Evolutionary conservation across 352 stramenopile genomes (phyloP), one percentile per base, ranked within the genome.

Genomic region (Thalassiosira oceanica): DNA sequence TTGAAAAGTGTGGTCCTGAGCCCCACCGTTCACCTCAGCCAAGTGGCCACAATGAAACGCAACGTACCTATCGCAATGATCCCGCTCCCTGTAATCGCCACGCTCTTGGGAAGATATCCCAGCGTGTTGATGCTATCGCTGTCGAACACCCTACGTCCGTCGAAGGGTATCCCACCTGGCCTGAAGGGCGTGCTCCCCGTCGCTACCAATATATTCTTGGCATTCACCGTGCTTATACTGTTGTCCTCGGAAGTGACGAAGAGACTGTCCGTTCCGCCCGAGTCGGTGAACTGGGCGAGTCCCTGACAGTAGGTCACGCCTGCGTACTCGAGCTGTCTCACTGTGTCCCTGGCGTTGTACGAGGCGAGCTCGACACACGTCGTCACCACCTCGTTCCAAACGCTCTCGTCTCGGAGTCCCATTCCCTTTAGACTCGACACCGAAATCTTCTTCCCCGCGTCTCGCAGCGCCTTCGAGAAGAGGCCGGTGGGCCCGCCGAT

Each of bases 41-140:
- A n/a, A n/a, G n/a, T n/a, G n/a, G n/a, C n/a, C n/a, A n/a, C n/a
- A n/a, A n/a, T n/a, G n/a, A n/a, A n/a, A n/a, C n/a, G n/a, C n/a
- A n/a, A n/a, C n/a, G n/a, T n/a, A 74, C 65, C 26, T n/a, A 77
- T 75, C 21, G 48, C 58, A 20, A 77, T 68, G 36, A 77, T 77
- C 23, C 66, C 66, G 6, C 36, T 20, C 23, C 66, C 66, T 33
- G 58, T 50, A 35, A 77, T 77, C 2, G 58, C 57, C 1, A 77
- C 45, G 2, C 24, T 53, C 13, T 51, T 43, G 24, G 66, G 66
- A 1, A 77, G 43, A 50, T 63, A 77, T 21, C 37, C 29, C 16
- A 77, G 28, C 7, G 44, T 24, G 41, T 75, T 77, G 50, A 77
- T 64, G 21, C 36, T 61, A 41, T 77, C 66, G 7, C 48, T 61